A percentile compares a stretch with the other conserved stretches of the same genome.
These are phyloP conservation scores for Geotrichum cucujoidarum DNA, from an alignment of 1,139 yeast species.

Conservation along the genomic window DNA sequence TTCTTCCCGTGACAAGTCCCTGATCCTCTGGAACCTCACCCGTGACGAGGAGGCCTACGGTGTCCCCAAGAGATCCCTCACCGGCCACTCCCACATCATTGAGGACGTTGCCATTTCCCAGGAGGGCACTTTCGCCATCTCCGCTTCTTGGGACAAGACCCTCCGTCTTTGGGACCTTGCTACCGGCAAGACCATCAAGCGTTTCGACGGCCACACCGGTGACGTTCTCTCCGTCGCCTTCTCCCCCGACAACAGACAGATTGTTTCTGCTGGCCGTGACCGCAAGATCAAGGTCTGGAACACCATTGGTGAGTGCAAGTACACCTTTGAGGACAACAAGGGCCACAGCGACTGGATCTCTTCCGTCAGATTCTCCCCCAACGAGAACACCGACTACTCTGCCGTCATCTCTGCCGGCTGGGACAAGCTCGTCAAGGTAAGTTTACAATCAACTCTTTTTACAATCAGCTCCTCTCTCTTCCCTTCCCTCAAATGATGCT, in stretches of 20 bases:
- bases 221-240: constrained; percentile 97
- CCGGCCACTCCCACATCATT: constrained; percentile 98
- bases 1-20: constrained; percentile 98
- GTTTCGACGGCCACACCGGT: constrained; percentile 97
- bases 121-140: constrained; percentile 97
- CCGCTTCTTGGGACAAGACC: constrained; percentile 99
- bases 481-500: constrained; percentile 26
- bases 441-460: neutral
- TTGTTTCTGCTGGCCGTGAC: constrained; percentile 98
- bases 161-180: constrained; percentile 97
- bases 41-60: constrained; percentile 97
- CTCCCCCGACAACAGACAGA: constrained; percentile 96
- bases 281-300: constrained; percentile 99
- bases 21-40: constrained; percentile 98
- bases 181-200: constrained; percentile 89
- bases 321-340: constrained; percentile 61
- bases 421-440: constrained; percentile 90
- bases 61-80: constrained; percentile 95
- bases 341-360: constrained; percentile 99
- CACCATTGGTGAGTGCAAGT: constrained; percentile 97
- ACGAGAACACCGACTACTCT: constrained; percentile 48
- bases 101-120: constrained; percentile 97
- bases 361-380: constrained; percentile 93
- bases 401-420: constrained; percentile 97
- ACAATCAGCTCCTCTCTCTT: constrained; percentile 16